Evolutionary conservation across 495 filamentous ascomycete genomes (phyloP).

Genomic region (Aspergillus affinis): DNA sequence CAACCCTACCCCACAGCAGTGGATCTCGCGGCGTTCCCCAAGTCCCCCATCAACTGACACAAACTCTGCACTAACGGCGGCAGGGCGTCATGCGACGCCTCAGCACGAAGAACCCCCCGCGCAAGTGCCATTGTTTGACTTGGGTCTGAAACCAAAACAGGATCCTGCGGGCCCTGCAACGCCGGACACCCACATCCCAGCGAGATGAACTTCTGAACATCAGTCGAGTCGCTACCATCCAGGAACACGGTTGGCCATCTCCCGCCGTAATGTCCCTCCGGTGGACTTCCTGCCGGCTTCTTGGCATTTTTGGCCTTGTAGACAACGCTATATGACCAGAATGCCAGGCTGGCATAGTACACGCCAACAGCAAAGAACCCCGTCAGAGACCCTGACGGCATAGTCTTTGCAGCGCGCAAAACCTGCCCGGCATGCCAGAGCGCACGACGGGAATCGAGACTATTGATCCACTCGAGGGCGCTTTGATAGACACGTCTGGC

Average conservation of each 20-base stretch:
- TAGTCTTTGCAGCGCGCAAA: constrained; percentile 50
- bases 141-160: constrained; percentile 26
- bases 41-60: constrained; percentile 52
- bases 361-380: constrained; percentile 61
- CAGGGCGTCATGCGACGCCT: constrained; percentile 26
- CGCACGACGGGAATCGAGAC: constrained; percentile 51
- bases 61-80: constrained; percentile 56
- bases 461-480: constrained; percentile 54
- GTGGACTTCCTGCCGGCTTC: constrained; percentile 17
- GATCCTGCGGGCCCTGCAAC: constrained; percentile 31
- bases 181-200: constrained; percentile 45
- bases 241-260: constrained; percentile 40
- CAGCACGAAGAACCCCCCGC: constrained; percentile 24
- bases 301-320: constrained; percentile 29
- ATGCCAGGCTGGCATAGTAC: constrained; percentile 57
- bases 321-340: constrained; percentile 61
- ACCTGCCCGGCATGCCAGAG: constrained; percentile 65
- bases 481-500: constrained; percentile 52
- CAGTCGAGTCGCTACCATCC: constrained; percentile 44
- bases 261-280: constrained; percentile 4
- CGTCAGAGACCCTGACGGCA: constrained; percentile 47
- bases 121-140: constrained; percentile 27
- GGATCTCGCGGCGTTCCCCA: constrained; percentile 31
- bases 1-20: too few species aligned
- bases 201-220: constrained; percentile 47